Conservation (phyloP, 2,329 filamentous ascomycete species). For the Epichloe bromicola region DNA sequence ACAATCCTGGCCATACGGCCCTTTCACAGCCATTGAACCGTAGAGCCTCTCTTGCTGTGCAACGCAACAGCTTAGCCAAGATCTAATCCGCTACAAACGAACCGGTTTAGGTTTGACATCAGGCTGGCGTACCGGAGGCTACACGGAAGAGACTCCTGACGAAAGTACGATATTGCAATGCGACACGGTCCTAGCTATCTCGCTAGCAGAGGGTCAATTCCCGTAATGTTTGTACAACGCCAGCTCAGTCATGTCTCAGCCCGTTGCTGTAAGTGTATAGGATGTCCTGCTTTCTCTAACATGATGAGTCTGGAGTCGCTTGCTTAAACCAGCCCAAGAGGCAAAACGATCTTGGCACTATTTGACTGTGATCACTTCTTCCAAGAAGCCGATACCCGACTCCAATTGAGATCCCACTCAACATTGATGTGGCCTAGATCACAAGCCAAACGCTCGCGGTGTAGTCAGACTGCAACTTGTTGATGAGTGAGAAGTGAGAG, state of each 20-base stretch:
- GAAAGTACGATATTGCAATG: background rate
- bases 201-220: background rate
- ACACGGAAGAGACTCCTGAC: background rate
- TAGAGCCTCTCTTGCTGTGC: background rate
- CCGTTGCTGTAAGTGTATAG: conserved; percentile 2
- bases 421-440: background rate
- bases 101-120: background rate
- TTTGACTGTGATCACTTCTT: background rate
- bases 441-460: background rate
- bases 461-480: background rate
- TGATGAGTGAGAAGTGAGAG: background rate
- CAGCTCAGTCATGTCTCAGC: conserved; percentile 4
- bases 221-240: conserved; percentile 2
- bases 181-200: conserved; percentile 1
- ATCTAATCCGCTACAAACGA: background rate
- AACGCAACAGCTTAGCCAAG: background rate
- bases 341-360: background rate
- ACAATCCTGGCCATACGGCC: too few species aligned
- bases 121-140: background rate
- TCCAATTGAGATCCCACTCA: background rate
- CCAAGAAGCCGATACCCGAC: background rate
- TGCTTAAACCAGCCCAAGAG: background rate
- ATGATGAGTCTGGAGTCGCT: background rate
- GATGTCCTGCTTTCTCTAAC: background rate
- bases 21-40: background rate